Percentiles rank a stretch among this genome's conserved stretches.
Conservation (phyloP, 768 basidiomycete genomes). For the Leccinellum albellum region DNA sequence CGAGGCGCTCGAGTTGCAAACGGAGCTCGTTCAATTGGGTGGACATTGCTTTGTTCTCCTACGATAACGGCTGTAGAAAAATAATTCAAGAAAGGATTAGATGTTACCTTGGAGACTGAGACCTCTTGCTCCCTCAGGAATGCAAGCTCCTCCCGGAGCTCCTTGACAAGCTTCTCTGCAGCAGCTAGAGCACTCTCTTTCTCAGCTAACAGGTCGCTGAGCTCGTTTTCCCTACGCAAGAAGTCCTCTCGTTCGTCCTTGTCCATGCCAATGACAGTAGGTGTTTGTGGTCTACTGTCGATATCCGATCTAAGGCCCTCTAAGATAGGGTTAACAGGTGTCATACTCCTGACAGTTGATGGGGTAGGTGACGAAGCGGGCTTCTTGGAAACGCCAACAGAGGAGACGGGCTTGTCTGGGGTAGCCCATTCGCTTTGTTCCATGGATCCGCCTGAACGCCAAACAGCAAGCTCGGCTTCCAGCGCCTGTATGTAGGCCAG, state of each 20-base stretch:
- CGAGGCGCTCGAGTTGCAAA: slow-evolving; percentile 84
- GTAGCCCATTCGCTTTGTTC: slow-evolving; percentile 80
- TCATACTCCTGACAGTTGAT: slow-evolving; percentile 64
- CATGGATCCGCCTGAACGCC: slow-evolving; percentile 85
- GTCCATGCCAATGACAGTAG: slow-evolving; percentile 81
- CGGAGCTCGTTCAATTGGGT: slow-evolving; percentile 90
- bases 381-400: slow-evolving; percentile 45
- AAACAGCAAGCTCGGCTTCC: slow-evolving; percentile 86
- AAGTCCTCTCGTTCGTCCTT: slow-evolving; percentile 99
- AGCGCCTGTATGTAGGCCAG: slow-evolving; percentile 85
- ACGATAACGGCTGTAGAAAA: slow-evolving; percentile 12
- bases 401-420: slow-evolving; percentile 51
- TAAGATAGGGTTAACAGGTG: slow-evolving; percentile 69
- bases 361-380: slow-evolving; percentile 58
- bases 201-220: slow-evolving; percentile 90
- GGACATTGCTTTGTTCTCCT: slow-evolving; percentile 96
- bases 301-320: slow-evolving; percentile 69
- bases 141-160: slow-evolving; percentile 82
- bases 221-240: slow-evolving; percentile 91
- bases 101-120: slow-evolving; percentile 63
- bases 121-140: slow-evolving; percentile 92
- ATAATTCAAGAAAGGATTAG: slow-evolving; percentile 1
- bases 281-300: slow-evolving; percentile 88
- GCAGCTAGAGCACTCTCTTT: slow-evolving; percentile 77
- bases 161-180: slow-evolving; percentile 83